Conservation (phyloP, 2,329 filamentous ascomycete species). For the Venturia asperata region DNA sequence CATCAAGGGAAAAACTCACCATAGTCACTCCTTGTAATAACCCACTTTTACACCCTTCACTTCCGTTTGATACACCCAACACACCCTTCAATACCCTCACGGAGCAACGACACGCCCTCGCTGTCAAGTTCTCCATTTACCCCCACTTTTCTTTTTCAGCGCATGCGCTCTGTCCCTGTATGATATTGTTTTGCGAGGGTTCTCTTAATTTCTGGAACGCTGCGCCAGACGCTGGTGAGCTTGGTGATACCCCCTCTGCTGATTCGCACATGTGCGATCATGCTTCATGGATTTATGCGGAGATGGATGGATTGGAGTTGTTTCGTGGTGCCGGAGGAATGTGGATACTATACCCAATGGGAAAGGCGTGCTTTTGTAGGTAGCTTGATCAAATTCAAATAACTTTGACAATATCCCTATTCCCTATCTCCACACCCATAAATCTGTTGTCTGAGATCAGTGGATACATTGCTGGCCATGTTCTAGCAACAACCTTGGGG, state of each 20-base stretch:
- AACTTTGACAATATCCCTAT: not conserved
- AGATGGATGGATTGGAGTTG: constrained; percentile 11
- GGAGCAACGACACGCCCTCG: constrained; percentile 12
- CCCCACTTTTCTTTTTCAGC: not conserved
- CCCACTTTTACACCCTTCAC: not conserved
- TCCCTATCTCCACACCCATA: too few species aligned
- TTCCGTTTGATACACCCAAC: not conserved
- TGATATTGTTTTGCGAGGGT: not conserved
- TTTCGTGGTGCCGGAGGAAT: constrained; percentile 11
- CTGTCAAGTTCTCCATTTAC: constrained; percentile 13
- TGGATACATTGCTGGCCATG: too few species aligned
- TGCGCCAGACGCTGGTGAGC: constrained; percentile 8
- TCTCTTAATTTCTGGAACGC: not conserved
- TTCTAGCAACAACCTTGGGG: too few species aligned
- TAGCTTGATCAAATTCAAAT: constrained; percentile 7
- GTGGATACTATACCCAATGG: constrained; percentile 12
- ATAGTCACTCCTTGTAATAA: constrained; percentile 9
- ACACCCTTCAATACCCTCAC: not conserved
- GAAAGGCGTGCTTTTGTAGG: not conserved
- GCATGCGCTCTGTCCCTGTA: constrained; percentile 11
- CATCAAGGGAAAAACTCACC: constrained; percentile 1
- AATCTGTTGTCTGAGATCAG: too few species aligned
- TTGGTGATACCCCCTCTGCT: constrained; percentile 16
- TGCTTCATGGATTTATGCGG: constrained; percentile 11
- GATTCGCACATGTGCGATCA: constrained; percentile 10